These are phyloP conservation scores for Ogataea pini DNA, from an alignment of 805 yeast genomes.

Conservation along the genomic window DNA sequence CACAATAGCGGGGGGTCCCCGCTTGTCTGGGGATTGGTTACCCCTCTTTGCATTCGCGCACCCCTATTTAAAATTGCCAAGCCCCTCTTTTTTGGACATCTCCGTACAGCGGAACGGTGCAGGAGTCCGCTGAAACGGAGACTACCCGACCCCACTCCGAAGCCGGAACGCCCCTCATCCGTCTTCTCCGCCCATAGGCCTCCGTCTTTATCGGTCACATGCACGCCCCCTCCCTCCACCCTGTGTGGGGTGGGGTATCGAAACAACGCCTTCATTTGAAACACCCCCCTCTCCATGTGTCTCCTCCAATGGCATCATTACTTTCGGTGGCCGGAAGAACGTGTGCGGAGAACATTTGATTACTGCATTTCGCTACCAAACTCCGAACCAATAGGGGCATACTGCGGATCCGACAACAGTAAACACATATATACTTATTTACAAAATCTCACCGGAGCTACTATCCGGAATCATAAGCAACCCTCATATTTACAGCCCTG, in stretches of 20 bases:
- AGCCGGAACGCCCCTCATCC: background rate
- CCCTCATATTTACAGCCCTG: no score
- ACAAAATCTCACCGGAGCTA: no score
- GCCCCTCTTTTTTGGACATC: conserved; percentile 7
- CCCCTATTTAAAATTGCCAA: background rate
- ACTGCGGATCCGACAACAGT: no score
- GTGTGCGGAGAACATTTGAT: background rate
- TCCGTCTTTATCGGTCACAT: no score
- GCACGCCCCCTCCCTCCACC: background rate
- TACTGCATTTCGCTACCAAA: background rate
- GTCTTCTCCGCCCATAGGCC: no score
- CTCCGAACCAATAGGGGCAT: background rate
- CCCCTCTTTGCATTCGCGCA: conserved; percentile 3
- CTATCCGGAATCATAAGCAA: no score
- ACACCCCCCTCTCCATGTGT: background rate
- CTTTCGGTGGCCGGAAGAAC: no score
- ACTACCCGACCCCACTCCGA: conserved; percentile 5
- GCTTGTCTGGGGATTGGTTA: conserved; percentile 2
- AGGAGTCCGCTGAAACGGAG: conserved; percentile 10
- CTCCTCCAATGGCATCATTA: no score
- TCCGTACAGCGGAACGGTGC: background rate
- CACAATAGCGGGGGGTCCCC: background rate
- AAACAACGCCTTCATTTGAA: background rate
- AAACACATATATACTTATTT: no score
- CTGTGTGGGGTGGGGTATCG: background rate